Conservation (phyloP, 441 rosid genomes). For the Pelargonium citronellum region DNA sequence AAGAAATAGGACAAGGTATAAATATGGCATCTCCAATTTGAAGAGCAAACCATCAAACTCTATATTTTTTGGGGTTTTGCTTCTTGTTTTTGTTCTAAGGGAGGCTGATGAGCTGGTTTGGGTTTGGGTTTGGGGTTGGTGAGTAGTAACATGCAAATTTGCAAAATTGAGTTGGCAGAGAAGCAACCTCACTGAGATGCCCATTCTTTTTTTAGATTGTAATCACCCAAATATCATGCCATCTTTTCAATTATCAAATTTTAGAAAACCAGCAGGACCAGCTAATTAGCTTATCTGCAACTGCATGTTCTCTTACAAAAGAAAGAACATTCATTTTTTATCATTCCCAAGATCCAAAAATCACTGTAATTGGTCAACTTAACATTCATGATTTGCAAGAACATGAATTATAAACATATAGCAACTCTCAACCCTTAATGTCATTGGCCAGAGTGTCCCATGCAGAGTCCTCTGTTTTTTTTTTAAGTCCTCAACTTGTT, state of each 20-base stretch:
- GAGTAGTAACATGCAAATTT: constrained; percentile 2
- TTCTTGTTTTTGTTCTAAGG: not conserved
- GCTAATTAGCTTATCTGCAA: not conserved
- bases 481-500: not conserved
- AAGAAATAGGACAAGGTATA: no score
- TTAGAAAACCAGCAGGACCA: not conserved
- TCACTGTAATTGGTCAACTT: not conserved
- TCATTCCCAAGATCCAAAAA: not conserved
- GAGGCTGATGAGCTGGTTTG: not conserved
- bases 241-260: not conserved
- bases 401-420: no score
- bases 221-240: not conserved
- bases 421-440: no score
- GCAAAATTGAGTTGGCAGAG: not conserved
- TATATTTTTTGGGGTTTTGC: not conserved
- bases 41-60: no score
- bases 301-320: not conserved
- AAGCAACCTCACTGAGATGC: not conserved
- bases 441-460: no score
- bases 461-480: not conserved
- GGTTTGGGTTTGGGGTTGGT: constrained; percentile 2
- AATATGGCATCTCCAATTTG: no score
- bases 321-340: no score
- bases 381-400: no score
- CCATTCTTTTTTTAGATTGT: not conserved